phyloP scores from a whole-genome alignment of 78 protist genomes.

The Bigelowiella natans region DNA sequence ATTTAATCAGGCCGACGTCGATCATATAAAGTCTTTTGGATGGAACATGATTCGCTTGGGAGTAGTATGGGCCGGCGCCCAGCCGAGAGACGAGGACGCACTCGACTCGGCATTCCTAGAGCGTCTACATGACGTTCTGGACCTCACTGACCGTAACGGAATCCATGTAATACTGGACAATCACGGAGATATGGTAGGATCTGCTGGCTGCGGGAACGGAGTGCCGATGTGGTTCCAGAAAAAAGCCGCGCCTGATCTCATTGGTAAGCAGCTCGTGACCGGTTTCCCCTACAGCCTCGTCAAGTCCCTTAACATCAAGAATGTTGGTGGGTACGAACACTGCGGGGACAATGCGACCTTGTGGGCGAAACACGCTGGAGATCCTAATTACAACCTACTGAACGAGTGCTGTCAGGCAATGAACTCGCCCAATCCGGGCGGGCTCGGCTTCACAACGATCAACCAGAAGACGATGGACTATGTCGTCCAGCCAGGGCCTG shows the following conservation, averaged over 20 bases:
- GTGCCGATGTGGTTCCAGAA: not conserved
- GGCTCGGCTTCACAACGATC: not conserved
- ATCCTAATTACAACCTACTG: not conserved
- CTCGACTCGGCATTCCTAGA: not conserved
- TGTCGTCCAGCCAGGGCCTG: not conserved
- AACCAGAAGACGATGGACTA: not conserved
- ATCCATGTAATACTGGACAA: not conserved
- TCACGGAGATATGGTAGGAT: not conserved
- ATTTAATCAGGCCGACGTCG: not conserved
- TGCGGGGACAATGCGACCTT: not conserved
- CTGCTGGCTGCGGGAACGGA: not conserved
- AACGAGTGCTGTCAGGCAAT: not conserved
- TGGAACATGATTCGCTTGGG: not conserved
- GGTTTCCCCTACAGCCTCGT: not conserved
- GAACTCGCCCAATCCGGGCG: not conserved
- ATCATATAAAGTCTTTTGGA: not conserved
- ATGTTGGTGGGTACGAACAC: not conserved
- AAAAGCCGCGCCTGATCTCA: not conserved
- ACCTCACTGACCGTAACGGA: not conserved
- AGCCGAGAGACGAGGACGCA: not conserved
- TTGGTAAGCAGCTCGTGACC: not conserved
- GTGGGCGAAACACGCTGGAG: not conserved
- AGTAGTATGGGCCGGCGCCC: not conserved
- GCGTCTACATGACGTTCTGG: not conserved
- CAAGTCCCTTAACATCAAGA: not conserved